Base-by-base conservation (phyloP, 2,329 filamentous ascomycete genomes). In the Metarhizium guizhouense region DNA sequence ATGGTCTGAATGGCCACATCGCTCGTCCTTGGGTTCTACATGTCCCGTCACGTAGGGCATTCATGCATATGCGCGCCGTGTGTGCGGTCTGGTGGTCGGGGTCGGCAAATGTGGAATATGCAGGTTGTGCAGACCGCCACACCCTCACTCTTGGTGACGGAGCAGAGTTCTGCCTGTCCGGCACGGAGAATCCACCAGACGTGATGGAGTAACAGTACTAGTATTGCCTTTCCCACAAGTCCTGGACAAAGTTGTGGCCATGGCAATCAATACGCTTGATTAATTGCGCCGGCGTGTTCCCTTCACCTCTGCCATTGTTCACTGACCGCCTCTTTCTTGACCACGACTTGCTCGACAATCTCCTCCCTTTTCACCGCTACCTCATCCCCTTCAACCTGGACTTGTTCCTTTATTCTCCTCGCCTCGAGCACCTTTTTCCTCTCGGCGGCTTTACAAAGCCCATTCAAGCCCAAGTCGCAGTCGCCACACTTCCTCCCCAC, bases 401-500 rank as follows among this genome's bases (percentile, higher is more conserved):
- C 60, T 55, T 71, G 66, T 47, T 65, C 61, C 54, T 66, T 67
- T 38, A 69, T 63, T 69, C 76, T 84, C 60, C 77, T 77, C 29
- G 80, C 81, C 57, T 80, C 77, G 7, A 71, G 67, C 5, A 86
- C 81, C 72, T 87, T 85, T 53, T 78, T 82, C 66, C 78, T 74
- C 58, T 90, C 82, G 32, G 88, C 87, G 11, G 82, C 81, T 67
- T 79, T 84, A 72, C 94, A 99, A 57, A 97, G 70, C 3, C 89
- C 89, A 36, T 77, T 77, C 20, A 87, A 74, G 0, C 89, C 89
- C 51, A 97, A 72, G 60, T 88, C 87, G 72, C 94, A 99, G 51
- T 94, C 86, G 18, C 90, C 91, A 72, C 94, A 99, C 62, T 80
- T 83, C 60, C 86, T 78, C 0, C 88, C 89, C 1, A 93, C 82